A percentile compares a stretch with the other conserved stretches of the same genome.
Evolutionary conservation across 2,329 filamentous ascomycete species (phyloP).

Genomic region (Biscogniauxia sp.): DNA sequence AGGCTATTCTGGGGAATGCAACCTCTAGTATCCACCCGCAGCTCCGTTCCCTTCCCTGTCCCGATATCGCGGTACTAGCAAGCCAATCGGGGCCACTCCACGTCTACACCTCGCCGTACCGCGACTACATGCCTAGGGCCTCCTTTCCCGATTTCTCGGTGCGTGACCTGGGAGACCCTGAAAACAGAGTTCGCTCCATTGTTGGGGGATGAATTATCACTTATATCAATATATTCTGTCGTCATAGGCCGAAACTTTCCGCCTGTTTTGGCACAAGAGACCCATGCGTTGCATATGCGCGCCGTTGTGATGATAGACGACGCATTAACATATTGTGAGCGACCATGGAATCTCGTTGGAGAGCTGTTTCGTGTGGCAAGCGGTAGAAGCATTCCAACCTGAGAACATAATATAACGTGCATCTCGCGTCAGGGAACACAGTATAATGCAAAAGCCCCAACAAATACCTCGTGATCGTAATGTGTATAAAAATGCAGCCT

Average conservation of each 20-base stretch:
- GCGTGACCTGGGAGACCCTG: neutral
- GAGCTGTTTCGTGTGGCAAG: neutral
- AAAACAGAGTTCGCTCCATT: neutral
- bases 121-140: no score
- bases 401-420: neutral
- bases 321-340: neutral
- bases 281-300: neutral
- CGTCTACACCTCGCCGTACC: neutral
- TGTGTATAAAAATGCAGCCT: slow-evolving; percentile 20
- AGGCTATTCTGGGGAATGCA: neutral
- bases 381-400: neutral
- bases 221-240: neutral
- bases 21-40: slow-evolving; percentile 5
- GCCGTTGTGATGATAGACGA: neutral
- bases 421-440: neutral
- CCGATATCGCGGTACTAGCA: slow-evolving; percentile 16
- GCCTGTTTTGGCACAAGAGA: neutral
- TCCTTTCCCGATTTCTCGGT: neutral
- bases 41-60: neutral
- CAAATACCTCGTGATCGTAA: slow-evolving; percentile 4
- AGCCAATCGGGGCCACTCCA: slow-evolving; percentile 12
- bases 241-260: neutral
- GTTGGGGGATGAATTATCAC: neutral
- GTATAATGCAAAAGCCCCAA: neutral
- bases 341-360: neutral